Evolutionary conservation across 352 stramenopile genomes (phyloP), one percentile per base, ranked within the genome.

Genomic region (Globisporangium echinulatum): DNA sequence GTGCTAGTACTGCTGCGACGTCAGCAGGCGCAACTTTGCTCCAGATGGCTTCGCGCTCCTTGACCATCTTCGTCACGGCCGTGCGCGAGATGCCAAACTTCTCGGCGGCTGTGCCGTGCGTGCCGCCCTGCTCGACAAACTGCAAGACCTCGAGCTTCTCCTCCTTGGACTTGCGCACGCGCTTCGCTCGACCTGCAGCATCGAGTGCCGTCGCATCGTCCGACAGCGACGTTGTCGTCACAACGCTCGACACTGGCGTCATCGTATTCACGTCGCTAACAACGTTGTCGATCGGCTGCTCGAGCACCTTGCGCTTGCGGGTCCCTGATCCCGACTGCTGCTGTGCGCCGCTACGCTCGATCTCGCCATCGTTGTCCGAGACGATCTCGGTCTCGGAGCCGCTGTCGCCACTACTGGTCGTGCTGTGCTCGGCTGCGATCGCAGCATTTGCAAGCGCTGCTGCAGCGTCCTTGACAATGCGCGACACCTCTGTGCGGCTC

Each of bases 61-160:
- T 85, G 9, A 85, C 69, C 57, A 84, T 75, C 59, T 84, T 88
- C 36, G 75, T 83, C 47, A 88, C 75, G 0, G 74, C 75, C 1
- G 75, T 71, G 15, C 75, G 66, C 6, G 78, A 85, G 43, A 88
- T 62, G 14, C 74, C 76, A 56, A 85, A 88, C 65, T 79, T 77
- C 39, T 80, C 72, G 0, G 78, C 74, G 0, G 78, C 75, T 0
- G 78, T 64, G 1, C 69, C 62, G 47, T 83, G 78, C 4, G 72
- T 75, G 1, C 75, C 75, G 37, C 76, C 76, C 1, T 78, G 59
- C 37, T 82, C 75, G 36, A 88, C 72, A 62, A 82, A 86, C 17
- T 75, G 61, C 36, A 86, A 44, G 51, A 86, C 84, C 17, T 64
- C 61, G 10, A 79, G 59, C 68, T 84, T 84, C 63, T 87, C 70